A percentile compares a stretch with the other conserved stretches of the same genome.
phyloP scores from a whole-genome alignment of 1,139 yeast genomes.

The Suhomyces bribrorum region DNA sequence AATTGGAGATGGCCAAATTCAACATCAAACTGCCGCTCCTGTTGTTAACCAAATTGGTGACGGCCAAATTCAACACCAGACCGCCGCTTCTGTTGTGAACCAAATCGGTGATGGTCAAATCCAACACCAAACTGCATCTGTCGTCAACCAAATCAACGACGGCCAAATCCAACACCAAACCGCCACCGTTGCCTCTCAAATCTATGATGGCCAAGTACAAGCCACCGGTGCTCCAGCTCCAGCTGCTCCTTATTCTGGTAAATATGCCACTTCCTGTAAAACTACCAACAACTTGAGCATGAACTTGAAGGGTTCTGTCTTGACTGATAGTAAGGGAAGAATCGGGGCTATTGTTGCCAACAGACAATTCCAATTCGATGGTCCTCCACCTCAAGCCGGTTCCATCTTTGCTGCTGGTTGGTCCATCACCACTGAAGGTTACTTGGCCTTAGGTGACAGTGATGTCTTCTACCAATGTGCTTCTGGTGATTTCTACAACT shows the following conservation, averaged over 20 bases:
- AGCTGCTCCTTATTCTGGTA: constrained; percentile 1
- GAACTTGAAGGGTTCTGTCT: constrained; percentile 29
- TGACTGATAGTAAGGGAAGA: constrained; percentile 37
- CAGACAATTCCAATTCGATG: constrained; percentile 49
- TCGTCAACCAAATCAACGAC: constrained; percentile 55
- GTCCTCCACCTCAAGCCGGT: constrained; percentile 48
- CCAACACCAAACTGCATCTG: constrained; percentile 43
- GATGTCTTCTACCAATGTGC: constrained; percentile 75
- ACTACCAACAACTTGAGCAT: constrained; percentile 30
- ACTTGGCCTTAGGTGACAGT: constrained; percentile 67
- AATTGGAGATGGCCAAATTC: constrained; percentile 54
- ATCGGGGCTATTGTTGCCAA: constrained; percentile 47
- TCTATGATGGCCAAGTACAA: constrained; percentile 39
- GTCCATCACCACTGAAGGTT: constrained; percentile 65
- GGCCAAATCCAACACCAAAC: constrained; percentile 52
- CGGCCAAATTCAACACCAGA: constrained; percentile 41
- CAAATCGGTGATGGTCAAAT: constrained; percentile 44
- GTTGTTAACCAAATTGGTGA: constrained; percentile 41
- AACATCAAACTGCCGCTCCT: constrained; percentile 36
- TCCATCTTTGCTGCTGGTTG: constrained; percentile 74
- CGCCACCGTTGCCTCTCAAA: constrained; percentile 34
- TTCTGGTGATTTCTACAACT: constrained; percentile 80
- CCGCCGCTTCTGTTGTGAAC: constrained; percentile 28
- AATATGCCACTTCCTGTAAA: constrained; percentile 25
- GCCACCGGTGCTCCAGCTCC: constrained; percentile 18